Conservation (phyloP, 805 yeast genomes). For the Cyberlindnera japonica region DNA sequence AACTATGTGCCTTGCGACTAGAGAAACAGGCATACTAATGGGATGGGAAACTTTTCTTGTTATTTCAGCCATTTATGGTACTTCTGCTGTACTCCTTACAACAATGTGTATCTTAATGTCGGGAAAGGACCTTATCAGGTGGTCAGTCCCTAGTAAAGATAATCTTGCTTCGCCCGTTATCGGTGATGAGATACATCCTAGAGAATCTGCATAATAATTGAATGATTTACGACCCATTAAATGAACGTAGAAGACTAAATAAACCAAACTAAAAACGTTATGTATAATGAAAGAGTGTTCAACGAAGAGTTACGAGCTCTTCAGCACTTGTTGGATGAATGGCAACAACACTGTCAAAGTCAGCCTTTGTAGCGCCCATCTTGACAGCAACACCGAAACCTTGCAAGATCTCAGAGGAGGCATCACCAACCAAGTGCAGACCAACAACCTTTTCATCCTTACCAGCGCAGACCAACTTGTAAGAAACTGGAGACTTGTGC, state of each 20-base stretch:
- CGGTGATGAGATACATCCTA: no score
- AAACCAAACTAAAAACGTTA: no score
- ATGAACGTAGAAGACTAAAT: no score
- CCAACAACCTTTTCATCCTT: conserved; percentile 92
- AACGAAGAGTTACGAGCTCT: conserved; percentile 76
- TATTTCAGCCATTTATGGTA: conserved; percentile 54
- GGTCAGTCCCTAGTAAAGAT: no score
- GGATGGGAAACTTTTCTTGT: conserved; percentile 57
- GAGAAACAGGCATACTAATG: conserved; percentile 45
- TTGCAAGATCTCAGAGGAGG: conserved; percentile 88
- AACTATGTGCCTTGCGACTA: conserved; percentile 63
- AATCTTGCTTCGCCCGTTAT: no score
- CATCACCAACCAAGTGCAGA: conserved; percentile 87
- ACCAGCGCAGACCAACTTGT: conserved; percentile 78
- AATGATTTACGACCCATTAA: no score
- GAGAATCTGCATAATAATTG: no score
- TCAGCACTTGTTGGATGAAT: conserved; percentile 99
- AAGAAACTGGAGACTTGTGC: conserved; percentile 79
- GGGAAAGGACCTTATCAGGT: no score
- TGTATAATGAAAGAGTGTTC: no score
- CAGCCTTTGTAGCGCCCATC: conserved; percentile 98
- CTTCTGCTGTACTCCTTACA: conserved; percentile 4
- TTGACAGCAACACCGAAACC: conserved; percentile 98
- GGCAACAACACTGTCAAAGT: conserved; percentile 94
- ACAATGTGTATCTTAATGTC: conserved; percentile 10